phyloP scores from a whole-genome alignment of 345 rosid species.

The Mercurialis annua region DNA sequence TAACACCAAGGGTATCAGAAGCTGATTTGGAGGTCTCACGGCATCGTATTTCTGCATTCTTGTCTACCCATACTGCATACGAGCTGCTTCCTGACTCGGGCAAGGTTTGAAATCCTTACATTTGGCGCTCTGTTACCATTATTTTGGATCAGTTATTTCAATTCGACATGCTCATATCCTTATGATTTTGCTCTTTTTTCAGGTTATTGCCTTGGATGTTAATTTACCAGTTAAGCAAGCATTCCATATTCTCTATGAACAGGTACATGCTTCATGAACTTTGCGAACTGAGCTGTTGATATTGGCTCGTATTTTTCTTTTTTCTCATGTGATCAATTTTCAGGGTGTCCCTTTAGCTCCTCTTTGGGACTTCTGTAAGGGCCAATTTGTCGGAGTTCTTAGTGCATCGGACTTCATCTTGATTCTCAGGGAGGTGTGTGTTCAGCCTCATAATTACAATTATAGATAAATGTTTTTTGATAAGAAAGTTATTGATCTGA shows the following conservation, averaged over 20 bases:
- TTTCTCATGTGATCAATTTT: constrained; percentile 12
- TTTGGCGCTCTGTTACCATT: constrained; percentile 22
- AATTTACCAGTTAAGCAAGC: constrained; percentile 97
- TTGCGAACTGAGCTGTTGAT: background rate
- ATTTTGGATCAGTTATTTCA: constrained; percentile 7
- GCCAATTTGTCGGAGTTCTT: constrained; percentile 81
- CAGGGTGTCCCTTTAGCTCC: constrained; percentile 85
- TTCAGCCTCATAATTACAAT: background rate
- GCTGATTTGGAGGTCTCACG: constrained; percentile 73
- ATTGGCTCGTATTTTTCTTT: background rate
- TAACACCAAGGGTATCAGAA: constrained; percentile 50
- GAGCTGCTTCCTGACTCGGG: constrained; percentile 40
- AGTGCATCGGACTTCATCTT: constrained; percentile 77
- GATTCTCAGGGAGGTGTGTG: constrained; percentile 71
- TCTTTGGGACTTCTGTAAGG: constrained; percentile 66
- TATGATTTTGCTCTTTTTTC: constrained; percentile 19
- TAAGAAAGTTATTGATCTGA: background rate
- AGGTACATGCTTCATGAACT: constrained; percentile 39
- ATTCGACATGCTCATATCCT: background rate
- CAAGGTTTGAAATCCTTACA: constrained; percentile 35
- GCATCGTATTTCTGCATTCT: constrained; percentile 48
- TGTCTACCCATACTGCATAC: constrained; percentile 30
- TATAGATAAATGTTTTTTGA: background rate
- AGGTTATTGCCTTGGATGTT: constrained; percentile 95
- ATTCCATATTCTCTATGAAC: constrained; percentile 91